A percentile compares a stretch with the other conserved stretches of the same genome.
phyloP scores from a whole-genome alignment of 352 stramenopile genomes.

The Pythium coloratum region DNA sequence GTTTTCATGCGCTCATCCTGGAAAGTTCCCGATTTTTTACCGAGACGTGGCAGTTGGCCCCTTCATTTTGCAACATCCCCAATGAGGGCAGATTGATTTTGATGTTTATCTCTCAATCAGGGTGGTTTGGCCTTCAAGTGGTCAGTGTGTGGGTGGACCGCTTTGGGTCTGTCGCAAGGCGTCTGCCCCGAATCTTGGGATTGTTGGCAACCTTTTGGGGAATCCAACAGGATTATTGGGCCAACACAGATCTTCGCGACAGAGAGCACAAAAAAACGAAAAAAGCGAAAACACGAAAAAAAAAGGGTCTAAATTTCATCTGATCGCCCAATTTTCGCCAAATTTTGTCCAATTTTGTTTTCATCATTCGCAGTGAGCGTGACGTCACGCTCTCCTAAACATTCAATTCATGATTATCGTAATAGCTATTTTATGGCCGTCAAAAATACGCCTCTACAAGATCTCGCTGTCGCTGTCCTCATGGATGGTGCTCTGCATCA shows the following conservation, averaged over 20 bases:
- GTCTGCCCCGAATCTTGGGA: neutral
- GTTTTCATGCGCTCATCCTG: slow-evolving; percentile 14
- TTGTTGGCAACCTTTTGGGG: neutral
- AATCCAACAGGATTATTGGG: neutral
- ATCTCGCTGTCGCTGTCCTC: slow-evolving; percentile 83
- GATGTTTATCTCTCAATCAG: neutral
- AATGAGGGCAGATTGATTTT: too few relatives aligned
- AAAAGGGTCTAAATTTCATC: slow-evolving; percentile 10
- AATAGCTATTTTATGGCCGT: slow-evolving; percentile 11
- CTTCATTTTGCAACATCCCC: neutral
- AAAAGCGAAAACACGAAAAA: neutral
- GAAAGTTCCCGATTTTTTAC: slow-evolving; percentile 18
- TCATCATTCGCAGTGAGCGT: too few relatives aligned
- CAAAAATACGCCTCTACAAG: slow-evolving; percentile 31
- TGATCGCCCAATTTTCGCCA: neutral
- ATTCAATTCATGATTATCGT: slow-evolving; percentile 17
- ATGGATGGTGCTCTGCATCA: slow-evolving; percentile 80
- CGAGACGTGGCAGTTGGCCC: neutral
- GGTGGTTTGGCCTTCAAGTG: neutral
- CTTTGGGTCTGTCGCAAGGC: neutral
- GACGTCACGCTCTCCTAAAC: slow-evolving; percentile 12
- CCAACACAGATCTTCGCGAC: neutral
- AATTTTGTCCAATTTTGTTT: too few relatives aligned
- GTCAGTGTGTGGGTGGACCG: neutral
- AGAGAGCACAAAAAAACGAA: slow-evolving; percentile 5